Evolutionary conservation across 805 yeast genomes (phyloP).

Genomic region (Pichia kluyveri): DNA sequence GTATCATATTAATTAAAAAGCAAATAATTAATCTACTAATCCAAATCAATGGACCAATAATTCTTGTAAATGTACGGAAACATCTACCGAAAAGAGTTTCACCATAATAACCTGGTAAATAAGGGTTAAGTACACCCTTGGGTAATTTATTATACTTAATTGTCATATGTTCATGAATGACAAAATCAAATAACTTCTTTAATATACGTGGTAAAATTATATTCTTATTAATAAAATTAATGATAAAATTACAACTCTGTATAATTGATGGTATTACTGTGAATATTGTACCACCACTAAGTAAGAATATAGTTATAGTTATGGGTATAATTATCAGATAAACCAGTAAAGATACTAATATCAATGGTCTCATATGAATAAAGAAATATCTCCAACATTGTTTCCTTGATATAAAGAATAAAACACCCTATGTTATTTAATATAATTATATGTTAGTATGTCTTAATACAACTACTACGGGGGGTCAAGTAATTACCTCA

Average conservation of each 20-base stretch:
- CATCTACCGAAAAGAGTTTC: conserved; percentile 19
- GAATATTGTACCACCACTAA: conserved; percentile 20
- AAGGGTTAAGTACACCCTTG: conserved; percentile 17
- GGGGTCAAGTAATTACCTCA: not conserved
- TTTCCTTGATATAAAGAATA: conserved; percentile 15
- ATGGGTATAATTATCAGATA: conserved; percentile 13
- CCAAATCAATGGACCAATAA: conserved; percentile 31
- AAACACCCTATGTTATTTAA: conserved; percentile 18
- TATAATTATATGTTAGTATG: not conserved
- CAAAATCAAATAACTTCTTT: conserved; percentile 24
- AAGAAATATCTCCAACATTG: conserved; percentile 21
- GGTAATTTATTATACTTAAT: conserved; percentile 17
- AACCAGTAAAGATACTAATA: conserved; percentile 13
- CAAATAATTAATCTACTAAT: conserved; percentile 28
- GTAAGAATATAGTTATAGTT: conserved; percentile 11
- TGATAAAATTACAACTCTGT: conserved; percentile 24
- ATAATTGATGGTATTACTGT: conserved; percentile 19
- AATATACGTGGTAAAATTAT: conserved; percentile 27
- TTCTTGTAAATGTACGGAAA: conserved; percentile 11
- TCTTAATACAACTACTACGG: not conserved
- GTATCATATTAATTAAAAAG: conserved; percentile 38
- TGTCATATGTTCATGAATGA: conserved; percentile 15
- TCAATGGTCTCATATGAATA: conserved; percentile 16
- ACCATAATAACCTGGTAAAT: conserved; percentile 19
- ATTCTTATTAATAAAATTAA: conserved; percentile 20